Conservation (phyloP, 2,329 filamentous ascomycete genomes). For the Trichoderma hamatum region DNA sequence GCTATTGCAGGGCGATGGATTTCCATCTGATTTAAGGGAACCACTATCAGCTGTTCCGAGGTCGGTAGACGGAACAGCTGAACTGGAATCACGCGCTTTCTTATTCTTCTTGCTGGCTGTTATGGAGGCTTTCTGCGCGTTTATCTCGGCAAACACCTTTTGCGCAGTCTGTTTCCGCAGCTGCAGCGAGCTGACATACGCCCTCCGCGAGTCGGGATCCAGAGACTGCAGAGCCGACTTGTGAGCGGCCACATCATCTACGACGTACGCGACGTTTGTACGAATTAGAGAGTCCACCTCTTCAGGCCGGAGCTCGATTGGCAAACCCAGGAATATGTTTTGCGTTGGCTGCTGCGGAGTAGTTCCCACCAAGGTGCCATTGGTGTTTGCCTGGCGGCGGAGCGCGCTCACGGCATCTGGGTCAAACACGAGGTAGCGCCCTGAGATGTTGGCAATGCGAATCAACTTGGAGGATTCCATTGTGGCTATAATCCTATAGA, state of each 20-base stretch:
- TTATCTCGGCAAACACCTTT: conserved; percentile 45
- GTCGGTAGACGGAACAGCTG: not conserved
- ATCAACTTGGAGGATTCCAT: conserved; percentile 51
- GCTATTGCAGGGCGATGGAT: conserved; percentile 6
- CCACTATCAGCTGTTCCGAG: conserved; percentile 1
- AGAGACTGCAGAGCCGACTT: conserved; percentile 62
- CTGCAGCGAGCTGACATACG: conserved; percentile 64
- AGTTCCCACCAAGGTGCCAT: conserved; percentile 82
- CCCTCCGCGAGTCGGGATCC: conserved; percentile 57
- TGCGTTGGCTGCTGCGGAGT: conserved; percentile 92
- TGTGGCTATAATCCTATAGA: conserved; percentile 32
- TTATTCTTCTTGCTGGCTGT: conserved; percentile 29
- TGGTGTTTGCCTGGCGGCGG: conserved; percentile 79
- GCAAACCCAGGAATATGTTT: conserved; percentile 88
- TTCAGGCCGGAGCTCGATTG: conserved; percentile 87
- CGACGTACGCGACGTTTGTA: conserved; percentile 73
- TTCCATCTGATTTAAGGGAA: not conserved
- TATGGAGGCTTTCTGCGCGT: conserved; percentile 41
- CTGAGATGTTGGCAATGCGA: conserved; percentile 78
- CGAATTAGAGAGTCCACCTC: conserved; percentile 83
- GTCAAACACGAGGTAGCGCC: conserved; percentile 88
- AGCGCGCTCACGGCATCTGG: conserved; percentile 76
- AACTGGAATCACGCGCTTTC: conserved; percentile 7
- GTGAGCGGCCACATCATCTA: conserved; percentile 78
- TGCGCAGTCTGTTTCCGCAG: conserved; percentile 48